Evolutionary conservation across 495 filamentous ascomycete species (phyloP).

Genomic region (Ramalina intermedia): DNA sequence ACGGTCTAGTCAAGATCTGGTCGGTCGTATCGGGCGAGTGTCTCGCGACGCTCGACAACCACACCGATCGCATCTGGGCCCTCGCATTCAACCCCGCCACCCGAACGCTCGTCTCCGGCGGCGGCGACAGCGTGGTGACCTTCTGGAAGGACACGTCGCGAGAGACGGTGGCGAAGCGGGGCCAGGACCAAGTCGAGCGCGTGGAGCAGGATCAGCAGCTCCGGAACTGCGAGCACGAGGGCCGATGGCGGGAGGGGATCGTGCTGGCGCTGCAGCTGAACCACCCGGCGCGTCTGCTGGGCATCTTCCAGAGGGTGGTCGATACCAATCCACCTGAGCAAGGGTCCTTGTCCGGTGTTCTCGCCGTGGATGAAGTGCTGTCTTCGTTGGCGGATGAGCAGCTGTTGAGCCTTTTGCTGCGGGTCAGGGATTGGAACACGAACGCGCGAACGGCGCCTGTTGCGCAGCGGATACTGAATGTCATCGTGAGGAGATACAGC

Average conservation of each 20-base stretch:
- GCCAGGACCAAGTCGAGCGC: conserved; percentile 55
- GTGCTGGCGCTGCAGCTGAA: conserved; percentile 82
- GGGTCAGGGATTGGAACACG: conserved; percentile 91
- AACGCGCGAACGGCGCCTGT: conserved; percentile 76
- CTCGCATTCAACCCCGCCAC: conserved; percentile 54
- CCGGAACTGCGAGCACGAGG: conserved; percentile 75
- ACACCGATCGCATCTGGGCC: conserved; percentile 86
- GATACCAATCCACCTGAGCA: conserved; percentile 44
- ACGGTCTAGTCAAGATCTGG: conserved; percentile 97
- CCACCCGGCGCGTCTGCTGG: conserved; percentile 73
- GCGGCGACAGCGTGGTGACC: conserved; percentile 75
- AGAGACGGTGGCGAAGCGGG: conserved; percentile 56
- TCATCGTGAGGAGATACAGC: conserved; percentile 64
- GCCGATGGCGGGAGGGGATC: conserved; percentile 82
- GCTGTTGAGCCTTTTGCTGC: conserved; percentile 59
- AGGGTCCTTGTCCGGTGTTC: conserved; percentile 53
- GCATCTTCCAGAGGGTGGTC: conserved; percentile 67
- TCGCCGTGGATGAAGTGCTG: conserved; percentile 74
- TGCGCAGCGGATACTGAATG: conserved; percentile 72
- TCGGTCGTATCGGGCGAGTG: conserved; percentile 66
- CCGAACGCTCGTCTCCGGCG: conserved; percentile 64
- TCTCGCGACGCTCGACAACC: conserved; percentile 83
- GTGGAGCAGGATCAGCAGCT: conserved; percentile 88
- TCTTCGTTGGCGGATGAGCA: conserved; percentile 66
- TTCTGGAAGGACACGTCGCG: conserved; percentile 91